These are phyloP conservation scores for Priceomyces medius DNA, from an alignment of 805 yeast species.

Conservation along the genomic window DNA sequence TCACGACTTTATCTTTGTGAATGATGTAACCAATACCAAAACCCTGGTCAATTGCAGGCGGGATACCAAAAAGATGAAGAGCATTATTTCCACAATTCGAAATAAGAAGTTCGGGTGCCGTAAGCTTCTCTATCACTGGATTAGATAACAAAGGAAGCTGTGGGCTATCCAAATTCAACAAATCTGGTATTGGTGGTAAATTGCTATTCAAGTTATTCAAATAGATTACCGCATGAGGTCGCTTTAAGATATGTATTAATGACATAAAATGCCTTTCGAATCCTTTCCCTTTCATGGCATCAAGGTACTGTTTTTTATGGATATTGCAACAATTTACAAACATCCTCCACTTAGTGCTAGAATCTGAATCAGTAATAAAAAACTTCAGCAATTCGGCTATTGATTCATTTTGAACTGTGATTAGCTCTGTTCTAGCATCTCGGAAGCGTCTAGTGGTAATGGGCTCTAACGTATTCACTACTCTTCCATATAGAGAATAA, in stretches of 20 bases:
- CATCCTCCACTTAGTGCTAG: conserved; percentile 46
- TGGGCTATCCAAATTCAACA: conserved; percentile 9
- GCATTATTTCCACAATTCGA: conserved; percentile 94
- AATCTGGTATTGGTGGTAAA: conserved; percentile 26
- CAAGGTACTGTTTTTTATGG: conserved; percentile 49
- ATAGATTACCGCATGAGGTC: conserved; percentile 33
- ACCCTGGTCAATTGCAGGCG: conserved; percentile 87
- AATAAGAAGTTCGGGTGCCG: conserved; percentile 46
- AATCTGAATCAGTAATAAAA: conserved; percentile 57
- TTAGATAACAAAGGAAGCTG: conserved; percentile 35
- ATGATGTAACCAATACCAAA: conserved; percentile 92
- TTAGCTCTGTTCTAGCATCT: conserved; percentile 68
- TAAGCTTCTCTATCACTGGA: conserved; percentile 31
- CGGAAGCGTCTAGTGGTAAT: conserved; percentile 66
- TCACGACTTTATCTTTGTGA: conserved; percentile 72
- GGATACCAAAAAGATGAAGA: conserved; percentile 81
- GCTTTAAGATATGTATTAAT: conserved; percentile 53
- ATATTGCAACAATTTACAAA: conserved; percentile 51
- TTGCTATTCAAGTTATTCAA: conserved; percentile 41
- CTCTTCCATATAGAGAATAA: conserved; percentile 54
- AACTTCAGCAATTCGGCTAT: conserved; percentile 55
- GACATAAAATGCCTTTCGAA: conserved; percentile 74
- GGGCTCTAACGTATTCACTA: conserved; percentile 52
- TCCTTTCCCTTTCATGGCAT: conserved; percentile 62
- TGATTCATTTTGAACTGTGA: conserved; percentile 60